These are phyloP conservation scores for Carex sylvatica DNA, from an alignment of 202 grass and related monocot species.

Conservation along the genomic window DNA sequence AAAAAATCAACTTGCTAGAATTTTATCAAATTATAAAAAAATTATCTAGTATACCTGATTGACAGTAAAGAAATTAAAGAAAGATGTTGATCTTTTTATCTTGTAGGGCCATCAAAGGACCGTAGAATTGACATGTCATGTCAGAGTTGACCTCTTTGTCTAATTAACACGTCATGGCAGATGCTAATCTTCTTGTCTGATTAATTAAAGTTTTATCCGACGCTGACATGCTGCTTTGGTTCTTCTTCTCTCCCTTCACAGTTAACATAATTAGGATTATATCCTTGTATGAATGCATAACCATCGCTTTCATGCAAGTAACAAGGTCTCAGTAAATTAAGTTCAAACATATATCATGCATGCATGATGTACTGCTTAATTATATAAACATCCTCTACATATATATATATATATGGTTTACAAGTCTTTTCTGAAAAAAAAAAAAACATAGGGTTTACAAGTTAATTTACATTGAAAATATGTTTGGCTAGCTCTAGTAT, in stretches of 20 bases:
- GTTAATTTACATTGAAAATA: background rate
- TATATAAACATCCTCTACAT: background rate
- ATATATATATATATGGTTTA: background rate
- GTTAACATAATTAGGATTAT: slow-evolving; percentile 23
- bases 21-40: background rate
- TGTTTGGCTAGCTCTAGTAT: background rate
- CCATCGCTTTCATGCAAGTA: slow-evolving; percentile 22
- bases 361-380: background rate
- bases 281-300: background rate
- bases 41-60: background rate
- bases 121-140: background rate
- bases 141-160: background rate
- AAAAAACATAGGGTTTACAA: too few relatives aligned
- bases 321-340: background rate
- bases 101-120: slow-evolving; percentile 15
- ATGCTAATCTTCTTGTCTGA: slow-evolving; percentile 22
- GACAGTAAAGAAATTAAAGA: background rate
- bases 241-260: background rate
- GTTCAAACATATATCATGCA: background rate
- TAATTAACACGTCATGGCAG: background rate
- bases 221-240: slow-evolving; percentile 6
- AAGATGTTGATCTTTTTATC: slow-evolving; percentile 30
- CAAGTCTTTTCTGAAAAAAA: too few relatives aligned
- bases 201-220: slow-evolving; percentile 15
- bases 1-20: slow-evolving; percentile 18